Evolutionary conservation across 352 stramenopile species (phyloP).

Genomic region (Plasmopara muralis): DNA sequence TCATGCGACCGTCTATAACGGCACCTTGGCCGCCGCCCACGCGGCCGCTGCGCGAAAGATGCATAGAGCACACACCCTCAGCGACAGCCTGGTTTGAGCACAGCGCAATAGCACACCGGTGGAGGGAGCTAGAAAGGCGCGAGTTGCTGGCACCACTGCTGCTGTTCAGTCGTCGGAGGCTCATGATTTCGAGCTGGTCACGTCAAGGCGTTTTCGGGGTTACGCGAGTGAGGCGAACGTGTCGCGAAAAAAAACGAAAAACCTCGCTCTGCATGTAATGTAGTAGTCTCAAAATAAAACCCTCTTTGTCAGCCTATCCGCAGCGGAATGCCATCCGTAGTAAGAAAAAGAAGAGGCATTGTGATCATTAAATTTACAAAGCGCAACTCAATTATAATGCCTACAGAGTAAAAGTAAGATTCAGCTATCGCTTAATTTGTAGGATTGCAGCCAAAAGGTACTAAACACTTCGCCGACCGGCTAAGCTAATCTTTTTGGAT

Average conservation of each 20-base stretch:
- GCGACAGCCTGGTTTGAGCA: conserved; percentile 73
- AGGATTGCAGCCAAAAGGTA: too few species aligned
- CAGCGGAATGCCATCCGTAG: too few species aligned
- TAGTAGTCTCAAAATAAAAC: too few species aligned
- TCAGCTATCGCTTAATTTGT: too few species aligned
- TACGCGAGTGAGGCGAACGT: conserved; percentile 6
- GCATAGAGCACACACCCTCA: conserved; percentile 69
- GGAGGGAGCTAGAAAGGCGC: conserved; percentile 46
- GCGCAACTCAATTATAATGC: too few species aligned
- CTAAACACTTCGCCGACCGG: too few species aligned
- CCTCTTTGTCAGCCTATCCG: too few species aligned
- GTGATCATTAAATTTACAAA: too few species aligned
- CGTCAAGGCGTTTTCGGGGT: conserved; percentile 9
- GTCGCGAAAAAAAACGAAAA: conserved; percentile 12
- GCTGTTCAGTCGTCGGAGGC: conserved; percentile 13
- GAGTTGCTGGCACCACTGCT: conserved; percentile 12
- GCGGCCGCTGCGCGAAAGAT: conserved; percentile 44
- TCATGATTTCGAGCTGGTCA: conserved; percentile 12
- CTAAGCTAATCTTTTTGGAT: too few species aligned
- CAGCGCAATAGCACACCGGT: conserved; percentile 69
- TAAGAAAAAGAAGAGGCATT: too few species aligned
- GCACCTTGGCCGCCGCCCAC: conserved; percentile 13
- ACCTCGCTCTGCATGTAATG: conserved; percentile 3
- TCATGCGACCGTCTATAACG: conserved; percentile 17
- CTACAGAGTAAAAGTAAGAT: too few species aligned